Conservation (phyloP, 176 grass and related monocot genomes). For the Eleusine indica region DNA sequence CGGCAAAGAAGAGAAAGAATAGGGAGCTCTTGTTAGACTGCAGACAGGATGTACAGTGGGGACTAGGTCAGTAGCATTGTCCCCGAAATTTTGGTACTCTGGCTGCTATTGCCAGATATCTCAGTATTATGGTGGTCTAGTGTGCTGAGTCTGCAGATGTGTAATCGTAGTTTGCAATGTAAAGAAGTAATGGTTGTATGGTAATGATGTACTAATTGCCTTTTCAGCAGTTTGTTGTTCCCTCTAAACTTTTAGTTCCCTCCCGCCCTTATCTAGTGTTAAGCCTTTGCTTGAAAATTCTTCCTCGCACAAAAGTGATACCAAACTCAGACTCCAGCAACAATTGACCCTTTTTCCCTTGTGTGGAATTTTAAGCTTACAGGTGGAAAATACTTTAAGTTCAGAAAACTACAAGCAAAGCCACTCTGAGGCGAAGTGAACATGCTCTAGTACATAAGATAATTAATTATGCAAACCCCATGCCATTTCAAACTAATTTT, state of each 20-base stretch:
- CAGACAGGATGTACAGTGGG: slow-evolving; percentile 34
- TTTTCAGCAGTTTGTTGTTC: slow-evolving; percentile 32
- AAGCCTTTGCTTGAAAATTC: slow-evolving; percentile 33
- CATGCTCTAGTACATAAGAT: neutral
- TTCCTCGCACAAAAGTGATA: slow-evolving; percentile 27
- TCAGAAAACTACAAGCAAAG: slow-evolving; percentile 2
- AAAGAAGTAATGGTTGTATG: slow-evolving; percentile 32
- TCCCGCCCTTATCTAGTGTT: neutral
- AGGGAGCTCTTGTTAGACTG: slow-evolving; percentile 27
- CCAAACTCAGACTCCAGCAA: slow-evolving; percentile 21
- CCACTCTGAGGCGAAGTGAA: neutral
- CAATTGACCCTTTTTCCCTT: neutral
- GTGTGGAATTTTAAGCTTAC: neutral
- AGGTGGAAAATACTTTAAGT: slow-evolving; percentile 4
- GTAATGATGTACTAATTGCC: slow-evolving; percentile 41
- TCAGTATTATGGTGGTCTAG: slow-evolving; percentile 31
- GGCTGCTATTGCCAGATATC: slow-evolving; percentile 30
- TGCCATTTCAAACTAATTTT: neutral
- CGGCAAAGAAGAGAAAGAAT: slow-evolving; percentile 37
- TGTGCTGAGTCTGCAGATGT: slow-evolving; percentile 11
- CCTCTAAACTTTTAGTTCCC: slow-evolving; percentile 1
- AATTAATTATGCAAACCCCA: neutral
- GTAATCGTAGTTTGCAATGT: slow-evolving; percentile 46
- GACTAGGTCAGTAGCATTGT: slow-evolving; percentile 37
- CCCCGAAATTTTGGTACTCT: slow-evolving; percentile 65